phyloP scores from a whole-genome alignment of 148 eudicot species.

The Amaranthus hypochondriacus region DNA sequence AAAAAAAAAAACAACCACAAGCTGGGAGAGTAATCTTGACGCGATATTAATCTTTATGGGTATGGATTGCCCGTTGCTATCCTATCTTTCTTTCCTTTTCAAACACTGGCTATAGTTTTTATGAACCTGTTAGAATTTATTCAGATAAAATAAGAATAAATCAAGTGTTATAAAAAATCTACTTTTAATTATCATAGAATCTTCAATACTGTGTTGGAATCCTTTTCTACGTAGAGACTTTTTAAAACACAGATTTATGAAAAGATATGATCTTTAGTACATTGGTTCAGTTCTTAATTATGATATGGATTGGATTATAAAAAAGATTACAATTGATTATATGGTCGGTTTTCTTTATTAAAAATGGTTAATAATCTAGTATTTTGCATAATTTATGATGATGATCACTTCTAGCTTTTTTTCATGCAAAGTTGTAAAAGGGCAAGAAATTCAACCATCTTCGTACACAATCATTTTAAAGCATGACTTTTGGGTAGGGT shows the following conservation, averaged over 20 bases:
- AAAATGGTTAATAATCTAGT: slow-evolving; percentile 7
- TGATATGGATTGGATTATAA: slow-evolving; percentile 10
- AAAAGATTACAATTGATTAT: neutral
- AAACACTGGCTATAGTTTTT: too few relatives aligned
- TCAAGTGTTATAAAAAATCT: too few relatives aligned
- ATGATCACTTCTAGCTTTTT: slow-evolving; percentile 8
- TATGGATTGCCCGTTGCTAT: too few relatives aligned
- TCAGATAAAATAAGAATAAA: too few relatives aligned
- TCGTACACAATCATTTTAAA: neutral
- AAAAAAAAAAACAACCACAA: too few relatives aligned
- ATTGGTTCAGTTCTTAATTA: slow-evolving; percentile 4
- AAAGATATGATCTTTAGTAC: slow-evolving; percentile 22
- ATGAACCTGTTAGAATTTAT: too few relatives aligned
- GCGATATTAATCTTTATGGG: too few relatives aligned
- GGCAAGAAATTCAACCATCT: neutral
- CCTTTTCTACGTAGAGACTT: slow-evolving; percentile 11
- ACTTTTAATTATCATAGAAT: neutral
- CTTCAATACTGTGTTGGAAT: neutral
- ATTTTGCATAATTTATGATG: slow-evolving; percentile 18
- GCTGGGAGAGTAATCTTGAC: too few relatives aligned
- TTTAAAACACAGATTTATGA: slow-evolving; percentile 11
- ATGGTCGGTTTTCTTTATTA: slow-evolving; percentile 8
- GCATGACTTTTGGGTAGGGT: too few relatives aligned
- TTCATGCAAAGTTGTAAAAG: neutral
- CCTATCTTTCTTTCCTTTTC: too few relatives aligned